Percentiles rank a stretch among this genome's conserved stretches.
Evolutionary conservation across 306 rosid species (phyloP).

Genomic region (Cucumis sativus): Cucumber_9930_V3 NC_026658.2:26001501-26002000

Average conservation of each 20-base stretch:
- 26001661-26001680: neutral
- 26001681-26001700: neutral
- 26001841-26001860: too few relatives aligned
- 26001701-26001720: neutral
- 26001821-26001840: neutral
- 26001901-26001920: neutral
- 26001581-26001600: neutral
- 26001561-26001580: neutral
- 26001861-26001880: too few relatives aligned
- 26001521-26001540: neutral
- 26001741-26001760: too few relatives aligned
- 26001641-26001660: neutral
- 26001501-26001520: neutral
- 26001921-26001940: too few relatives aligned
- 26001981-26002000: too few relatives aligned
- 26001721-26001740: too few relatives aligned
- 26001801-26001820: neutral
- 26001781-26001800: too few relatives aligned
- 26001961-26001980: too few relatives aligned
- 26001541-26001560: neutral
- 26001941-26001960: too few relatives aligned
- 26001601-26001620: neutral
- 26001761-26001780: neutral
- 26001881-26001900: too few relatives aligned
- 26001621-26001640: neutral